Evolutionary conservation across 805 yeast species (phyloP).

Genomic region (Hemisphaericaspora nanyangensis): DNA sequence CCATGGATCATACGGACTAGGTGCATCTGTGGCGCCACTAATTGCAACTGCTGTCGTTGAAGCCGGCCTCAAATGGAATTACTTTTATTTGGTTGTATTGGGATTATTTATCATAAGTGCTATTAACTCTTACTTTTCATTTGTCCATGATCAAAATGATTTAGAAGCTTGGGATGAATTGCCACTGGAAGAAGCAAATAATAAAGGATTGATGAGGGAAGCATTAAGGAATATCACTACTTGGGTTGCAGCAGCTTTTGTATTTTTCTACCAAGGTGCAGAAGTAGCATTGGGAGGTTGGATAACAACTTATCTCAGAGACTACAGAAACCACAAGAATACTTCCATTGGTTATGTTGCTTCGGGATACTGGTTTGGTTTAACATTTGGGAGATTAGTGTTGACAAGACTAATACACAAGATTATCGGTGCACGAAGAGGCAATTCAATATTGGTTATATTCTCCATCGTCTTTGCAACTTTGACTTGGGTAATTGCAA

Average conservation of each 20-base stretch:
- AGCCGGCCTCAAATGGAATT: slow-evolving; percentile 50
- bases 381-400: slow-evolving; percentile 58
- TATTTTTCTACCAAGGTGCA: slow-evolving; percentile 64
- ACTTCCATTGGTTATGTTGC: slow-evolving; percentile 53
- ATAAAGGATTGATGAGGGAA: slow-evolving; percentile 21
- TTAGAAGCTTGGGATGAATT: slow-evolving; percentile 29
- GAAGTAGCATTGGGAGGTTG: slow-evolving; percentile 71
- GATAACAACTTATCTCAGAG: slow-evolving; percentile 60
- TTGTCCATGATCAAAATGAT: slow-evolving; percentile 47
- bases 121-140: slow-evolving; percentile 37
- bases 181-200: neutral
- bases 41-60: slow-evolving; percentile 54
- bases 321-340: slow-evolving; percentile 45
- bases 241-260: slow-evolving; percentile 48
- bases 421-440: slow-evolving; percentile 42
- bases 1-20: slow-evolving; percentile 71
- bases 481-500: slow-evolving; percentile 48
- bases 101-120: slow-evolving; percentile 34
- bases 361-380: slow-evolving; percentile 70
- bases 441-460: slow-evolving; percentile 31
- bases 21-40: slow-evolving; percentile 69
- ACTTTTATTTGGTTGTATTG: slow-evolving; percentile 47
- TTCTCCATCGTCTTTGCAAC: slow-evolving; percentile 33
- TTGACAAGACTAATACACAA: slow-evolving; percentile 41
- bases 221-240: slow-evolving; percentile 40